A percentile compares a stretch with the other conserved stretches of the same genome.
Conservation (phyloP, 2,329 filamentous ascomycete genomes). For the Stachybotrys chlorohalonatus region DNA sequence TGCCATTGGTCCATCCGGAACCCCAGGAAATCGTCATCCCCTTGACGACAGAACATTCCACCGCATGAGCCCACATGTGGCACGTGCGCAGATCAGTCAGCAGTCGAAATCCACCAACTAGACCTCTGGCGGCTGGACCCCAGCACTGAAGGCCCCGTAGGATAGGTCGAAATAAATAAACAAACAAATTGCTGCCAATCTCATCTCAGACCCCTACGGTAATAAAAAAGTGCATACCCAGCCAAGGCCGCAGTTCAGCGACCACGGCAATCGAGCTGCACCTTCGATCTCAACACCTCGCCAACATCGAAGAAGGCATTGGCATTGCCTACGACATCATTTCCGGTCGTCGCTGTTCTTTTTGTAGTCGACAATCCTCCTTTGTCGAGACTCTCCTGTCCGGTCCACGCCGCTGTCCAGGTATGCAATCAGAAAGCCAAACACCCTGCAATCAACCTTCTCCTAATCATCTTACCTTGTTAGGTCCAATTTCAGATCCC, state of each 20-base stretch:
- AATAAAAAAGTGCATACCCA: conserved; percentile 8
- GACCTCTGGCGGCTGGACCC: background rate
- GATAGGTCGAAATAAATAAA: conserved; percentile 19
- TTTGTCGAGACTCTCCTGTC: background rate
- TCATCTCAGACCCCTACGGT: conserved; percentile 13
- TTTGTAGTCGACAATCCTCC: background rate
- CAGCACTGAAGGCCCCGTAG: conserved; percentile 2
- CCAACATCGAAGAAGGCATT: background rate
- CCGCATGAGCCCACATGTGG: conserved; percentile 8
- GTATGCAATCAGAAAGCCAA: background rate
- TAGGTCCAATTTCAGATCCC: background rate
- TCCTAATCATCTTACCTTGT: background rate
- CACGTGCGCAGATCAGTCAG: conserved; percentile 12
- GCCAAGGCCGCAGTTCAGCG: conserved; percentile 11
- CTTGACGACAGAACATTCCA: conserved; percentile 18
- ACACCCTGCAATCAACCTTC: background rate
- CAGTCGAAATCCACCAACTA: conserved; percentile 2
- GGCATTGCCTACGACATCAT: background rate
- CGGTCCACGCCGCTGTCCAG: background rate
- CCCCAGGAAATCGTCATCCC: conserved; percentile 19
- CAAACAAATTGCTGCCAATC: conserved; percentile 19
- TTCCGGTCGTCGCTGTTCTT: background rate
- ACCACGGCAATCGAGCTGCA: conserved; percentile 7
- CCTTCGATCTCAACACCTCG: conserved; percentile 2
- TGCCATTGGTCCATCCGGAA: background rate